Evolutionary conservation across 2,329 filamentous ascomycete genomes (phyloP), one percentile per base, ranked within the genome.

Genomic region (Exophiala alcalophila): DNA sequence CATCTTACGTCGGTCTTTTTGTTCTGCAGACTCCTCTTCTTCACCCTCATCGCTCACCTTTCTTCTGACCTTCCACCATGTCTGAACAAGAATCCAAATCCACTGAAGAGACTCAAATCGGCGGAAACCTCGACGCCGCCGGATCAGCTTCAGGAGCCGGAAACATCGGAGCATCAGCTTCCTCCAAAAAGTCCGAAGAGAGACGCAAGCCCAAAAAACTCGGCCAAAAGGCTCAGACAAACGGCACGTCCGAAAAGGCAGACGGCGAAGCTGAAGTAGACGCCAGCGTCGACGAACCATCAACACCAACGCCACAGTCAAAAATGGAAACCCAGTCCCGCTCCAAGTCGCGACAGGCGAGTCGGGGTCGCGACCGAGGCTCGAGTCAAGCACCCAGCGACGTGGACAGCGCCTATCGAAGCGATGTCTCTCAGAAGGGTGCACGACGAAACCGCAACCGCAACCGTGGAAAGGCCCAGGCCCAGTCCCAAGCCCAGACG

Each of bases 401-500:
- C 55, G 69, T 68, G 20, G 77, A 80, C 56, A 74, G 71, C 32
- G 65, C 76, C 49, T 64, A 72, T 4, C 71, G 74, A 55, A 73
- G 69, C 56, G 73, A 78, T 50, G 69, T 74, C 43, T 58, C 67
- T 27, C 73, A 73, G 48, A 76, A 76, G 43, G 63, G 63, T 26
- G 45, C 24, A 23, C 74, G 77, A 49, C 73, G 74, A 52, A 76
- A 78, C 57, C 67, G 75, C 52, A 74, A 78, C 55, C 66, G 70
- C 41, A 60, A 57, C 42, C 50, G 55, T 19, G 49, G 49, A 57
- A 67, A 57, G 41, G 53, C 38, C 60, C 42, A 65, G 51, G 68
- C 68, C 30, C 61, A 73, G 62, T 23, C 49, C 20, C 50, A 53
- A 29, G 72, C 74, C 61, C 67, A 72, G 49, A 62, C 65, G 23